These are phyloP conservation scores for Zangia roseola DNA, from an alignment of 768 basidiomycete species.

Conservation along the genomic window DNA sequence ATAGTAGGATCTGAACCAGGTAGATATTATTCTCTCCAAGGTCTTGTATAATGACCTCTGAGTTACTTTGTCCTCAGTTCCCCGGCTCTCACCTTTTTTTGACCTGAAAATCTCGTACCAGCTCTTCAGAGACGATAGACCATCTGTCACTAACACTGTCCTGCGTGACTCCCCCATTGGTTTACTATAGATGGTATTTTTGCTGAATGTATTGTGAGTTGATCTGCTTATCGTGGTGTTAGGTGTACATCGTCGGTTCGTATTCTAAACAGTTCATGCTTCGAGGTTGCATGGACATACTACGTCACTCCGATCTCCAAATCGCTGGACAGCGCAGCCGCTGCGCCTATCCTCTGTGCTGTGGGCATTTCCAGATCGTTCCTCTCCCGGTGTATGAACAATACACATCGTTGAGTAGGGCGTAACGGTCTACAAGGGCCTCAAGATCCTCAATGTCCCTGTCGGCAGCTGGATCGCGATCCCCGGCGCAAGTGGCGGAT, in stretches of 20 bases:
- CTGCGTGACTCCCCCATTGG: constrained; percentile 21
- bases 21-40: no score
- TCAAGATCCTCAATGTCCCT: constrained; percentile 36
- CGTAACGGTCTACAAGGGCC: constrained; percentile 46
- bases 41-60: no score
- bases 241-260: no score
- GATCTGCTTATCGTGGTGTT: neutral
- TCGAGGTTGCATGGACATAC: constrained; percentile 32
- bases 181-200: constrained; percentile 47
- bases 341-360: constrained; percentile 39
- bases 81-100: no score
- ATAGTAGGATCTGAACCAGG: no score
- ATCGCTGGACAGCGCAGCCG: constrained; percentile 37
- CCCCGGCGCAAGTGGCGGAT: constrained; percentile 41
- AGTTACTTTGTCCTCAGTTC: no score
- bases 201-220: constrained; percentile 35
- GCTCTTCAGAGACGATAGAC: no score
- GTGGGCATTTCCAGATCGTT: constrained; percentile 14
- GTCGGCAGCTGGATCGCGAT: constrained; percentile 42
- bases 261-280: neutral
- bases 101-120: no score
- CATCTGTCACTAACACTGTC: no score
- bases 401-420: constrained; percentile 17
- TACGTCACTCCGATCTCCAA: constrained; percentile 48
- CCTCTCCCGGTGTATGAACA: neutral